Evolutionary conservation across 2,329 filamentous ascomycete genomes (phyloP).

Genomic region (Diaporthe humulicola): DNA sequence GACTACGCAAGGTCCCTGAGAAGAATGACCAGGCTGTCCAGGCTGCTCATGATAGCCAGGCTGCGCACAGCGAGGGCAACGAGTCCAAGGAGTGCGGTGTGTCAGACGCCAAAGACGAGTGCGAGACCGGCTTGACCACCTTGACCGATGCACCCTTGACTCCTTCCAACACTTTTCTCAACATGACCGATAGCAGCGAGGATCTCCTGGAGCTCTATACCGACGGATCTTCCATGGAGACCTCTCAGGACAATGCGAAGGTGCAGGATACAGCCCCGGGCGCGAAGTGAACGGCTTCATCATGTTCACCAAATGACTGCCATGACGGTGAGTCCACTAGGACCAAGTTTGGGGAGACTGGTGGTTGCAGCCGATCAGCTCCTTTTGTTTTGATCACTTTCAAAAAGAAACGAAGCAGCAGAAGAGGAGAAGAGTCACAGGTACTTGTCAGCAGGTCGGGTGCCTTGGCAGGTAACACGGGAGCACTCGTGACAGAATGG

Average conservation of each 20-base stretch:
- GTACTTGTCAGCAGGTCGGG: background rate
- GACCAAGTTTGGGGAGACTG: background rate
- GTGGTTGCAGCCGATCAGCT: background rate
- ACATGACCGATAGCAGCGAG: conserved; percentile 32
- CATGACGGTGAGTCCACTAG: too few species aligned
- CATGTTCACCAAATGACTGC: background rate
- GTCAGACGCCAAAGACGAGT: background rate
- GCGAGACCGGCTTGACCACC: conserved; percentile 8
- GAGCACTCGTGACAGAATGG: background rate
- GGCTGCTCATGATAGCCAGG: background rate
- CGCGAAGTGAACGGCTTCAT: background rate
- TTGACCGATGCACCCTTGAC: background rate
- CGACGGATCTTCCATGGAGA: background rate
- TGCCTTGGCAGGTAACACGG: conserved; percentile 1
- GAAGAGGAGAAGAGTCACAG: background rate
- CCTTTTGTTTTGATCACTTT: background rate
- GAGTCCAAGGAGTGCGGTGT: background rate
- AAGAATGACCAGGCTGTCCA: background rate
- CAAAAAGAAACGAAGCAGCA: background rate
- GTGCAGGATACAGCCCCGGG: background rate
- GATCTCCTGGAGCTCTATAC: conserved; percentile 35
- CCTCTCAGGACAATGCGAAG: background rate
- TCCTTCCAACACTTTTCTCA: conserved; percentile 14
- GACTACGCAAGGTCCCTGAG: conserved; percentile 42
- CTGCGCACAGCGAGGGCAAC: background rate